A percentile compares a stretch with the other conserved stretches of the same genome.
Evolutionary conservation across 345 rosid genomes (phyloP).

Genomic region (Brassica napus): DNA sequence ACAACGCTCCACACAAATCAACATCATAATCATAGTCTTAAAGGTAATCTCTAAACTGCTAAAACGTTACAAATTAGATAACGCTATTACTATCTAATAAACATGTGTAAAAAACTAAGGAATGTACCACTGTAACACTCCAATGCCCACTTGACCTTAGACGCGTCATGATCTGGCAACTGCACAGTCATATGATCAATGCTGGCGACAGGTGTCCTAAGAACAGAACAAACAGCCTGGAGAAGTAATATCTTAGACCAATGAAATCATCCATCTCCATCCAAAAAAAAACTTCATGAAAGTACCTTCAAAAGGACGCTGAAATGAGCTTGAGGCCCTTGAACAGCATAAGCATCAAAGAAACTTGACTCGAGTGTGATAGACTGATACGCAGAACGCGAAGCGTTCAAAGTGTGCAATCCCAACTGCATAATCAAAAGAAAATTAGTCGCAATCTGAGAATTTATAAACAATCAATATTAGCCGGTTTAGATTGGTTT

Average conservation of each 20-base stretch:
- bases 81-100: neutral
- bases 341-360: constrained; percentile 62
- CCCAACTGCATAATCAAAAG: constrained; percentile 46
- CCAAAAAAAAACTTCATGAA: neutral
- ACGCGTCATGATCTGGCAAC: constrained; percentile 72
- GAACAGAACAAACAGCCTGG: constrained; percentile 84
- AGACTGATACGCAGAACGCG: constrained; percentile 76
- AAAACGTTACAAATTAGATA: neutral
- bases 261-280: neutral
- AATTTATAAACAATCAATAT: neutral
- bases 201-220: constrained; percentile 67
- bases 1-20: constrained; percentile 6
- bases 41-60: neutral
- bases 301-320: constrained; percentile 79
- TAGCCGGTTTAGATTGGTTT: too few species aligned
- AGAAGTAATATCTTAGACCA: constrained; percentile 1
- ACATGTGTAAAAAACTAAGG: neutral
- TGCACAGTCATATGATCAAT: constrained; percentile 68
- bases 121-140: constrained; percentile 66
- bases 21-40: neutral
- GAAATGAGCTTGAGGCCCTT: constrained; percentile 61
- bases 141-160: constrained; percentile 74
- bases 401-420: constrained; percentile 72
- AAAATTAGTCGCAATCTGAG: neutral
- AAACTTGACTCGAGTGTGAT: constrained; percentile 62